Percentiles rank a stretch among this genome's conserved stretches.
phyloP scores from a whole-genome alignment of 2,329 filamentous ascomycete genomes.

The Penicillium crustosum region DNA sequence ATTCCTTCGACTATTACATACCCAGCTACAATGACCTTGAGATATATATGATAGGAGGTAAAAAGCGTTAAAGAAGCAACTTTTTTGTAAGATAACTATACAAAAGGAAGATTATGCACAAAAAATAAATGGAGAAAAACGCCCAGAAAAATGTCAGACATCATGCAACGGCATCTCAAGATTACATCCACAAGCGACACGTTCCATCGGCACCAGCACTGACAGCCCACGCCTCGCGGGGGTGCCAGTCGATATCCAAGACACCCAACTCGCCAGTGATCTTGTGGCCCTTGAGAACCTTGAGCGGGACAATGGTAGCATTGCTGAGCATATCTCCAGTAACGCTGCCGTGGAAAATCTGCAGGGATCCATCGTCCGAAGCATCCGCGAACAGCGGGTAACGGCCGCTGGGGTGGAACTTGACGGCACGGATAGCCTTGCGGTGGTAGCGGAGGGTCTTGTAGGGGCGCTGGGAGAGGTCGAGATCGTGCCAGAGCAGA shows the following conservation, averaged over 20 bases:
- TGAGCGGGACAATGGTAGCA: conserved; percentile 91
- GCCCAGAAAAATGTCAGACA: conserved; percentile 20
- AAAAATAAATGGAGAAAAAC: conserved; percentile 25
- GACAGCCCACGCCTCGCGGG: conserved; percentile 87
- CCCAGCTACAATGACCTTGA: not conserved
- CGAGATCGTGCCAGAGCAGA: conserved; percentile 94
- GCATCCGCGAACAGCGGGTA: conserved; percentile 90
- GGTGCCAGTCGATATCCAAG: conserved; percentile 95
- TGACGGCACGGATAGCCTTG: conserved; percentile 85
- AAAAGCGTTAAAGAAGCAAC: conserved; percentile 14
- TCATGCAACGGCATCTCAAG: conserved; percentile 24
- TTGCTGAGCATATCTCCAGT: conserved; percentile 95
- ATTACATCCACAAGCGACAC: conserved; percentile 79
- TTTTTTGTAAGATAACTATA: conserved; percentile 35
- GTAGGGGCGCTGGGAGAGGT: conserved; percentile 85
- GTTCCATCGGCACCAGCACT: conserved; percentile 94
- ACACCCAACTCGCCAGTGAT: conserved; percentile 84
- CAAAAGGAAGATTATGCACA: conserved; percentile 26
- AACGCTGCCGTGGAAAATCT: conserved; percentile 96
- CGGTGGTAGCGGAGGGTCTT: conserved; percentile 95
- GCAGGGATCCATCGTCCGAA: conserved; percentile 88
- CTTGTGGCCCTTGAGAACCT: conserved; percentile 87
- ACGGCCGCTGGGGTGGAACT: conserved; percentile 74
- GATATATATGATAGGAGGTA: not conserved
- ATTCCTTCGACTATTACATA: not conserved